Evolutionary conservation across 1,139 yeast species (phyloP), one percentile per base, ranked within the genome.

Genomic region (Saccharomyces pastorianus): DNA sequence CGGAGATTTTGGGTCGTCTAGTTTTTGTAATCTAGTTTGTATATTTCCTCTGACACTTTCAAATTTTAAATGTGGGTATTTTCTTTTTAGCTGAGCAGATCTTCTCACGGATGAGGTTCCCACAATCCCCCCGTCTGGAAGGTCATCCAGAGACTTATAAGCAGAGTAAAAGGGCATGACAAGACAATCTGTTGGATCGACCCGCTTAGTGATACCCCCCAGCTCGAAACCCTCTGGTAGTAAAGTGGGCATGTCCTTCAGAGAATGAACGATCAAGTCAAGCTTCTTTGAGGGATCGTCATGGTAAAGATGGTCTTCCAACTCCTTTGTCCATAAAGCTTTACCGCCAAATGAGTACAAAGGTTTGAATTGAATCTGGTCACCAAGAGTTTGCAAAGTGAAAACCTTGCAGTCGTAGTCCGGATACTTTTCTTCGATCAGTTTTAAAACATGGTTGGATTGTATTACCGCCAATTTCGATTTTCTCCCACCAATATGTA

Each of bases 81-180:
- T 75, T 68, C 79, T 83, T 74, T 72, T 80, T 70, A 77, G 72
- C 71, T 74, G 96, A 4, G 99, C 96, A 44, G 96, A 87, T 64
- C 99, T 81, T 71, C 99, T 82, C 50, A 93, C 85, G 1, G 96
- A 88, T 2, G 96, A 88, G 1, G 99, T 93, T 34, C 99, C 99
- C 23, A 93, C 96, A 44, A 90, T 79, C 9, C 95, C 76, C 2
- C 96, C 96, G 4, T 71, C 80, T 0, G 99, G 98, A 60, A 93
- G 77, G 14, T 91, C 96, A 1, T 72, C 75, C 53, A 93, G 76
- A 5, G 75, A 64, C 59, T 76, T 83, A 72, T 85, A 87, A 6
- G 81, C 73, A 2, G 91, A 83, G 38, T 80, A 83, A 8, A 70
- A 64, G 55, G 81, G 81, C 95, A 93, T 87, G 51, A 89, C 82